Evolutionary conservation across 2,329 filamentous ascomycete species (phyloP).

Genomic region (Acephala macrosclerotiorum): DNA sequence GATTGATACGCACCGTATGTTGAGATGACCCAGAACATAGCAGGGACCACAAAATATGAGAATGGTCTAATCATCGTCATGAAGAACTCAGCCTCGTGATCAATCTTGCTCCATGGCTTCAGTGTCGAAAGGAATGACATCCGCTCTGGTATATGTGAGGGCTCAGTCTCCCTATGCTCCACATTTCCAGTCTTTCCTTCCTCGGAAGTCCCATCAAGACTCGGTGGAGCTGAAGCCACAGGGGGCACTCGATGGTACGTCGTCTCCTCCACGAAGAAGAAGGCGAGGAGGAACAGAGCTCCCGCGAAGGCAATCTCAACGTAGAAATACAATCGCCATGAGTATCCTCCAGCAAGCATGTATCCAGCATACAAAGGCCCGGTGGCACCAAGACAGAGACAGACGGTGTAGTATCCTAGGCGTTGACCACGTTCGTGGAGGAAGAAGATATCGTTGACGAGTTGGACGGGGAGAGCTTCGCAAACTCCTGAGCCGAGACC

Average conservation of each 20-base stretch:
- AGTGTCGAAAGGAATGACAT: slow-evolving; percentile 52
- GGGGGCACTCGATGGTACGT: slow-evolving; percentile 54
- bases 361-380: slow-evolving; percentile 66
- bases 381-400: slow-evolving; percentile 61
- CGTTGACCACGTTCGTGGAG: slow-evolving; percentile 57
- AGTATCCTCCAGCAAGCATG: slow-evolving; percentile 64
- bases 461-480: slow-evolving; percentile 44
- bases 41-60: slow-evolving; percentile 55
- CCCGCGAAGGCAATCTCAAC: slow-evolving; percentile 62
- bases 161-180: slow-evolving; percentile 39
- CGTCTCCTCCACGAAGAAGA: slow-evolving; percentile 67
- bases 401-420: slow-evolving; percentile 66
- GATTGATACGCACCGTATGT: slow-evolving; percentile 50
- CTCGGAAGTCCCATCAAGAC: slow-evolving; percentile 16
- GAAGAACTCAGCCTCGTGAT: slow-evolving; percentile 53
- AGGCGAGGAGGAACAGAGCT: slow-evolving; percentile 50
- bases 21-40: slow-evolving; percentile 57
- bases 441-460: slow-evolving; percentile 54
- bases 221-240: slow-evolving; percentile 27
- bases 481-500: slow-evolving; percentile 40
- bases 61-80: slow-evolving; percentile 54
- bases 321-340: slow-evolving; percentile 68
- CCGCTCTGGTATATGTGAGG: slow-evolving; percentile 43
- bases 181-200: slow-evolving; percentile 30
- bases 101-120: slow-evolving; percentile 52